Conservation (phyloP, 352 stramenopile genomes). For the Achlya hypogyna region DNA sequence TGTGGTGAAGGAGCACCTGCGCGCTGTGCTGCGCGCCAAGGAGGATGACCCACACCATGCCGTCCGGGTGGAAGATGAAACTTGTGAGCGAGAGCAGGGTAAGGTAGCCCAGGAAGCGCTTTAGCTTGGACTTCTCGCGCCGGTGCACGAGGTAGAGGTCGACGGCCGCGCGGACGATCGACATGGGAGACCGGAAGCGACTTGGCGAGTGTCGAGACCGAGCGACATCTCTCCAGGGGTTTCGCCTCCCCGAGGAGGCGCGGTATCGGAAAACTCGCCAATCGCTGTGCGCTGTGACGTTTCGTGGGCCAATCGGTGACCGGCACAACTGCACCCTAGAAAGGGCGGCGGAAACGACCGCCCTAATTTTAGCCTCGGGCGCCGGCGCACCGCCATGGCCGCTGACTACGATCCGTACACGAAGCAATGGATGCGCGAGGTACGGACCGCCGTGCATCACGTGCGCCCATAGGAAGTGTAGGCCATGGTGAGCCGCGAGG, state of each 20-base stretch:
- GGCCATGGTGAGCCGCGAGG: constrained; percentile 9
- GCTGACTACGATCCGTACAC: constrained; percentile 8
- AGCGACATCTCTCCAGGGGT: not conserved
- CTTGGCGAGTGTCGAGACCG: no score
- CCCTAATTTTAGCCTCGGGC: not conserved
- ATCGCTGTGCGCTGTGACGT: not conserved
- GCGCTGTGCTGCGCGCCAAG: not conserved
- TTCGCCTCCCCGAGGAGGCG: not conserved
- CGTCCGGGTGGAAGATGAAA: constrained; percentile 18
- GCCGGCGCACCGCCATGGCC: not conserved
- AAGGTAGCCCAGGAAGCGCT: constrained; percentile 15
- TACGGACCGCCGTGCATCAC: not conserved
- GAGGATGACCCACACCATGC: constrained; percentile 17
- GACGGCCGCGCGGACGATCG: not conserved
- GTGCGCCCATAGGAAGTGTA: not conserved
- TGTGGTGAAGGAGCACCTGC: not conserved
- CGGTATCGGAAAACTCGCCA: not conserved
- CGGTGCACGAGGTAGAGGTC: not conserved
- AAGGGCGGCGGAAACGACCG: not conserved
- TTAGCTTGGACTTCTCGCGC: constrained; percentile 14
- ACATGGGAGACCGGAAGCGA: no score
- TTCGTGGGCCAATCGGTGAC: not conserved
- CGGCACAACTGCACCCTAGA: no score
- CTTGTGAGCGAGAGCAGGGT: constrained; percentile 18
- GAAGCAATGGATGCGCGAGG: constrained; percentile 19